Evolutionary conservation across 768 basidiomycete genomes (phyloP), one percentile per base, ranked within the genome.

Genomic region (Auricularia auricula-judae): DNA sequence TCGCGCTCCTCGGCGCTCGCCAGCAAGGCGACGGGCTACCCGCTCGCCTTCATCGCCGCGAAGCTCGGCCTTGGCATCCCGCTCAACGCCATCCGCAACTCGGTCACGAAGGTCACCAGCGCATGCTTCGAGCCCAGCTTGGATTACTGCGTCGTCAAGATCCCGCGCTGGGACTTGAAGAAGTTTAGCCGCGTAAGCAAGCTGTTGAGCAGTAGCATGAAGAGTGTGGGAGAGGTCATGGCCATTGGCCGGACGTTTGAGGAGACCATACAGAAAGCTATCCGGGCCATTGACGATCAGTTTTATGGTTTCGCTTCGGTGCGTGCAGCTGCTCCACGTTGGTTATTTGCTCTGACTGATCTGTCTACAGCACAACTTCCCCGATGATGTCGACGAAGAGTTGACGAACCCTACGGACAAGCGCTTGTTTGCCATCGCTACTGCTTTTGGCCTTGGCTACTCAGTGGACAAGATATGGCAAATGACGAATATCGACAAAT

Each of bases 191-290:
- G 96, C 58, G 96, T 99, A 71, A 94, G 91, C 73, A 84, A 89
- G 65, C 80, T 91, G 47, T 79, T 99, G 61, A 93, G 92, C 75
- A 92, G 89, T 69, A 93, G 91, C 76, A 98, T 99, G 96, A 98
- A 98, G 83, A 93, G 91, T 70, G 96, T 99, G 7, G 96, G 96
- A 34, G 96, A 99, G 76, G 96, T 99, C 65, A 99, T 99, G 97
- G 93, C 91, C 69, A 98, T 99, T 68, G 96, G 96, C 14, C 81
- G 96, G 70, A 97, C 94, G 3, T 99, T 99, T 71, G 96, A 98
- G 74, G 96, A 99, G 80, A 98, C 95, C 1, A 88, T 98, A 64
- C 96, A 98, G 75, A 98, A 99, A 78, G 97, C 96, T 3, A 96
- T 98, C 67, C 81, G 96, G 39, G 89, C 93, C 3, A 97, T 99